Percentiles rank a stretch among this genome's conserved stretches.
phyloP scores from a whole-genome alignment of 2,329 filamentous ascomycete species.

The Aspergillus tubingensis region DNA sequence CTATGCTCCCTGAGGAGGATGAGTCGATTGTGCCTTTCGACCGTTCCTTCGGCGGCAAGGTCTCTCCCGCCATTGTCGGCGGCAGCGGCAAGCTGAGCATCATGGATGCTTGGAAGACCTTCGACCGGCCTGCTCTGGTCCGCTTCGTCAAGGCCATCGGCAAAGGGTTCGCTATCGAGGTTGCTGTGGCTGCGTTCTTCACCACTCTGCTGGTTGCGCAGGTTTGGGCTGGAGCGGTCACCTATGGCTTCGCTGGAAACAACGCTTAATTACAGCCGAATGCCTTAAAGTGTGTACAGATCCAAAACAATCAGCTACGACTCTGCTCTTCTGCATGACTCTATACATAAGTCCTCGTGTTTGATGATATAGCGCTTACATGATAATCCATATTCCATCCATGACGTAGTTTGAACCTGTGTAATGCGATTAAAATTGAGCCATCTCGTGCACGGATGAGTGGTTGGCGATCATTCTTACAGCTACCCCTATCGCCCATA shows the following conservation, averaged over 20 bases:
- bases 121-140: slow-evolving; percentile 70
- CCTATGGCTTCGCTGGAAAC: slow-evolving; percentile 5
- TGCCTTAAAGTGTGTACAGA: neutral
- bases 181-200: slow-evolving; percentile 46
- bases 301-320: neutral
- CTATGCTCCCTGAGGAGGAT: slow-evolving; percentile 76
- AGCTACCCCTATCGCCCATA: too few species aligned
- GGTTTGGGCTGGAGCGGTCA: slow-evolving; percentile 15
- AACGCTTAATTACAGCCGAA: neutral
- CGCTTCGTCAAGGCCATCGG: slow-evolving; percentile 73
- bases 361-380: neutral
- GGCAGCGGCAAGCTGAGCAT: slow-evolving; percentile 72
- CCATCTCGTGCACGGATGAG: too few species aligned
- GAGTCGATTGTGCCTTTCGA: slow-evolving; percentile 90
- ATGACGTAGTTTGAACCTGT: neutral
- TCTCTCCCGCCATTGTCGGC: slow-evolving; percentile 72
- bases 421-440: neutral
- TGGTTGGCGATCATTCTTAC: too few species aligned
- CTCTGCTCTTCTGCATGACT: neutral
- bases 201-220: slow-evolving; percentile 7
- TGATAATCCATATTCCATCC: neutral
- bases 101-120: slow-evolving; percentile 75
- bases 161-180: slow-evolving; percentile 66
- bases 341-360: neutral
- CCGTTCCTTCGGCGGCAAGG: slow-evolving; percentile 76